A percentile compares a stretch with the other conserved stretches of the same genome.
Conservation (phyloP, 768 basidiomycete species). For the Psilocybe cyanescens region DNA sequence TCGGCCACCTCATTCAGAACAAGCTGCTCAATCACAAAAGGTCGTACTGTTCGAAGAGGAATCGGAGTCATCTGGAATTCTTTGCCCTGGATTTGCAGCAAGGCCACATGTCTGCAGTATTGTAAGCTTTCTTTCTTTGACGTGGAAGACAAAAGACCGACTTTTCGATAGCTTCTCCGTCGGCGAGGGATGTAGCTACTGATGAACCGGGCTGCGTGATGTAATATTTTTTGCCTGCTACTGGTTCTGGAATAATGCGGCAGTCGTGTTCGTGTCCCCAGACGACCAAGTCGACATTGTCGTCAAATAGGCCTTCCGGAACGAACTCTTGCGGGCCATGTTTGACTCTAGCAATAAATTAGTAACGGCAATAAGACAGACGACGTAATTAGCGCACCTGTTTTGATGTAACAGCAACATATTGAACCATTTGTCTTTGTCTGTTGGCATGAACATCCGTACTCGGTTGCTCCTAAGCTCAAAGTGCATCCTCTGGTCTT, state of each 20-base stretch:
- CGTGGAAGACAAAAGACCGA: constrained; percentile 33
- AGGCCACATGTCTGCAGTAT: constrained; percentile 78
- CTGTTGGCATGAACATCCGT: constrained; percentile 93
- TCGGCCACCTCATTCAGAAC: constrained; percentile 77
- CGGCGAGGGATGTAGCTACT: constrained; percentile 91
- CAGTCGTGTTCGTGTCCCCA: constrained; percentile 99
- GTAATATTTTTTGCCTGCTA: constrained; percentile 89
- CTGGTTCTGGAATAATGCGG: constrained; percentile 86
- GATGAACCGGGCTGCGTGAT: constrained; percentile 96
- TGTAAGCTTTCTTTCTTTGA: not conserved
- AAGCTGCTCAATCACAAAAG: constrained; percentile 89
- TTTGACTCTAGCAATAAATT: constrained; percentile 64
- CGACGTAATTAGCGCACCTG: constrained; percentile 50
- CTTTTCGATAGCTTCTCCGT: constrained; percentile 94
- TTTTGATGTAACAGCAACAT: constrained; percentile 94
- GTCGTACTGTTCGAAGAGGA: constrained; percentile 88
- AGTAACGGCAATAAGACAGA: not conserved
- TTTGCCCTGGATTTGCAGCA: constrained; percentile 86
- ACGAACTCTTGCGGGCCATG: constrained; percentile 95
- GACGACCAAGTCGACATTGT: constrained; percentile 88
- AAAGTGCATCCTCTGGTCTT: constrained; percentile 95
- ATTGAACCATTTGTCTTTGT: constrained; percentile 95
- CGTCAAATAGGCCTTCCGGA: constrained; percentile 97
- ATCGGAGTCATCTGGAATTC: constrained; percentile 87
- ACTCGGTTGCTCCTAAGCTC: constrained; percentile 94